Percentiles rank a stretch among this genome's conserved stretches.
phyloP scores from a whole-genome alignment of 306 rosid species.

The Rosa chinensis region DNA sequence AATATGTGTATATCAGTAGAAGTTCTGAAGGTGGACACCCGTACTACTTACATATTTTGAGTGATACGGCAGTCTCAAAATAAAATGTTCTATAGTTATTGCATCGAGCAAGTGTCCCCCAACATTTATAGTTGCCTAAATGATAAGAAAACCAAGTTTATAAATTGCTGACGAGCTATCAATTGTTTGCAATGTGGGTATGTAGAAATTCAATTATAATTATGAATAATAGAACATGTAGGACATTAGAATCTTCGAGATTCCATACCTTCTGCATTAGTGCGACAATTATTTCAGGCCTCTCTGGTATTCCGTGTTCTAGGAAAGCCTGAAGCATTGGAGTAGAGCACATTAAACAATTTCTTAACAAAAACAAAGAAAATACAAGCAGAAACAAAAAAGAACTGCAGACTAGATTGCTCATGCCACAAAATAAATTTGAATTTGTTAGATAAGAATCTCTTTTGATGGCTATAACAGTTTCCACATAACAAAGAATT shows the following conservation, averaged over 20 bases:
- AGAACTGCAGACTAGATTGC: neutral
- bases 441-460: too few relatives aligned
- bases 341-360: conserved; percentile 15
- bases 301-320: conserved; percentile 79
- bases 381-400: neutral
- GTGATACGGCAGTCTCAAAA: conserved; percentile 87
- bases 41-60: conserved; percentile 75
- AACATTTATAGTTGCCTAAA: conserved; percentile 79
- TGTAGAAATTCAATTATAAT: neutral
- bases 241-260: neutral
- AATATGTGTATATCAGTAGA: conserved; percentile 21
- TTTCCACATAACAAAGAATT: neutral
- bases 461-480: neutral
- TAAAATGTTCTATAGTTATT: conserved; percentile 86
- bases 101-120: conserved; percentile 78
- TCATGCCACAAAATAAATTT: neutral
- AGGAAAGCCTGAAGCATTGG: conserved; percentile 63
- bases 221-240: conserved; percentile 1
- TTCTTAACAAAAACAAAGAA: neutral
- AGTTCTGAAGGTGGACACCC: conserved; percentile 12
- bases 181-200: neutral
- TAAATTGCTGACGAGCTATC: conserved; percentile 19
- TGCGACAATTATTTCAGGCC: conserved; percentile 69
- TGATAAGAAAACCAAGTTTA: conserved; percentile 25
- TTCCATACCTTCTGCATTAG: conserved; percentile 68